These are phyloP conservation scores for Trifolium dubium DNA, from an alignment of 306 rosid species.

Conservation along the genomic window DNA sequence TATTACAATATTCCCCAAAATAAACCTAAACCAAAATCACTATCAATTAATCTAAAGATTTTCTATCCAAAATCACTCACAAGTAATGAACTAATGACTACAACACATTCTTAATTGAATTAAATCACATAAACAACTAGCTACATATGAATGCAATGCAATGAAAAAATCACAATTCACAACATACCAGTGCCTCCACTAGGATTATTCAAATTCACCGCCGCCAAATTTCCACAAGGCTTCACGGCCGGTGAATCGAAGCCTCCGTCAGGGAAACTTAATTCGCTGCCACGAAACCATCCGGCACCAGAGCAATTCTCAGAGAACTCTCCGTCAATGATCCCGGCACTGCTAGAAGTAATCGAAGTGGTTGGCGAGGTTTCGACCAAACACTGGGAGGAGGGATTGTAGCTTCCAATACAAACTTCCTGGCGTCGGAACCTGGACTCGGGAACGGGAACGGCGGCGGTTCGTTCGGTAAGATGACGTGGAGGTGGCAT, in stretches of 20 bases:
- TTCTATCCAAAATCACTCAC: background rate
- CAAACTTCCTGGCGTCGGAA: slow-evolving; percentile 47
- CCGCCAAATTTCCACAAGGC: slow-evolving; percentile 18
- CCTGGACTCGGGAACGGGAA: slow-evolving; percentile 65
- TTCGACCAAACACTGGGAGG: slow-evolving; percentile 52
- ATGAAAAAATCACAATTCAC: slow-evolving; percentile 25
- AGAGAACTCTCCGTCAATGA: slow-evolving; percentile 57
- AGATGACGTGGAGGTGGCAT: slow-evolving; percentile 70
- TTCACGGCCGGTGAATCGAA: slow-evolving; percentile 47
- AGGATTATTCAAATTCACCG: slow-evolving; percentile 41
- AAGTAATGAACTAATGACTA: background rate
- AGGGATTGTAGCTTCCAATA: slow-evolving; percentile 65
- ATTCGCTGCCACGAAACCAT: slow-evolving; percentile 52
- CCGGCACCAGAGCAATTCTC: slow-evolving; percentile 53
- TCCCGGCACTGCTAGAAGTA: slow-evolving; percentile 49
- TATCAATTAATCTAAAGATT: background rate
- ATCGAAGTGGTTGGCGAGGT: slow-evolving; percentile 58
- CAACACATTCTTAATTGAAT: background rate
- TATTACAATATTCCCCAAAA: too few relatives aligned
- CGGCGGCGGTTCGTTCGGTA: slow-evolving; percentile 64
- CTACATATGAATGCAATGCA: background rate
- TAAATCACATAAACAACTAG: background rate
- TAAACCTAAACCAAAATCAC: background rate
- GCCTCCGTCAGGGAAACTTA: slow-evolving; percentile 50
- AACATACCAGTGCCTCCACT: slow-evolving; percentile 48